These are phyloP conservation scores for Colletotrichum cuscutae DNA, from an alignment of 2,329 filamentous ascomycete genomes.

Conservation along the genomic window DNA sequence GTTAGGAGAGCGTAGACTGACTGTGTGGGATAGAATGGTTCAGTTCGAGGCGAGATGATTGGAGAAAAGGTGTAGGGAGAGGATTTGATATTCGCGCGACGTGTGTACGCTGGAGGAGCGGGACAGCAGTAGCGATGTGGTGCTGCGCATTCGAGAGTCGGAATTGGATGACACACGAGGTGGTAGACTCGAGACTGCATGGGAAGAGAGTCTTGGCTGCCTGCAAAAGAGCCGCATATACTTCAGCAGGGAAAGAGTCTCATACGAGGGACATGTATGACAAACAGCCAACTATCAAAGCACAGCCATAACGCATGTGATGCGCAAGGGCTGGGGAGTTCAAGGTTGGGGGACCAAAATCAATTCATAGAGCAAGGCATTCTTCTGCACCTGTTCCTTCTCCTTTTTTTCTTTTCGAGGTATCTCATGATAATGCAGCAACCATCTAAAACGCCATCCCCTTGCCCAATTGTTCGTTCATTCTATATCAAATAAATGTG, in stretches of 20 bases:
- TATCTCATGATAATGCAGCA: constrained; percentile 37
- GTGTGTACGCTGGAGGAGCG: neutral
- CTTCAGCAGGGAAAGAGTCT: neutral
- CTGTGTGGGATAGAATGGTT: constrained; percentile 77
- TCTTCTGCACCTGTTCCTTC: constrained; percentile 26
- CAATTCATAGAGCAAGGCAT: constrained; percentile 35
- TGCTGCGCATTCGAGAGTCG: neutral
- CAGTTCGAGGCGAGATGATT: constrained; percentile 91
- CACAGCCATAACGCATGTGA: neutral
- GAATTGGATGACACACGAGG: neutral
- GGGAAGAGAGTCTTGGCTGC: neutral
- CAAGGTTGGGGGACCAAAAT: constrained; percentile 28
- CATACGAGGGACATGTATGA: neutral
- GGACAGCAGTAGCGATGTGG: neutral
- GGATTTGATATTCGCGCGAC: neutral
- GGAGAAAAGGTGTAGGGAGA: neutral
- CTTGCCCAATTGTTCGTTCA: constrained; percentile 18
- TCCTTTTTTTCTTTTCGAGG: constrained; percentile 28
- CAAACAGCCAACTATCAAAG: neutral
- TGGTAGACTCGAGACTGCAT: neutral
- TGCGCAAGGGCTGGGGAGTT: constrained; percentile 27
- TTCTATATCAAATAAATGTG: constrained; percentile 40
- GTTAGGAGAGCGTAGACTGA: constrained; percentile 35
- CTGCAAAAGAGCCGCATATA: neutral
- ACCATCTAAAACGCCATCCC: constrained; percentile 32